Percentiles rank a stretch among this genome's conserved stretches.
These are phyloP conservation scores for Kwoniella newhampshirensis DNA, from an alignment of 768 basidiomycete genomes.

Conservation along the genomic window DNA sequence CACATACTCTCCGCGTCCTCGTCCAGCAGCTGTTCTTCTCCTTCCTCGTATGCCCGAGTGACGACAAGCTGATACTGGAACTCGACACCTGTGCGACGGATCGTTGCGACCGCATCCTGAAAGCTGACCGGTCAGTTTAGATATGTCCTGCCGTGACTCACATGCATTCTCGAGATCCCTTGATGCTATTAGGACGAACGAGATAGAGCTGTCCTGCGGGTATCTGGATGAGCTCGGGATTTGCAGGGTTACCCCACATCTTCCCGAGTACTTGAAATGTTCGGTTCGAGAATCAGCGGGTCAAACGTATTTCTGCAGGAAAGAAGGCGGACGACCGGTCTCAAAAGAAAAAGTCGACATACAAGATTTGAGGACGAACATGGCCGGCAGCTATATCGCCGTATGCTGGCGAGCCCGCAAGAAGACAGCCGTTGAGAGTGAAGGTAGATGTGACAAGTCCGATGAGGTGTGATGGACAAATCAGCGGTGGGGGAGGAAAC, in stretches of 20 bases:
- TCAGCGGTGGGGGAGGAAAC: too few relatives aligned
- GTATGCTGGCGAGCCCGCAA: background rate
- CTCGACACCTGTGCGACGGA: slow-evolving; percentile 74
- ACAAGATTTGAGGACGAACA: slow-evolving; percentile 53
- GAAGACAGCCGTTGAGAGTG: too few relatives aligned
- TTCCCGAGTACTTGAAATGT: slow-evolving; percentile 71
- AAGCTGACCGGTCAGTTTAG: slow-evolving; percentile 61
- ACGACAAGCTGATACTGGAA: slow-evolving; percentile 80
- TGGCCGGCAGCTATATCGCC: slow-evolving; percentile 7
- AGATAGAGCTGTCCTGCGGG: slow-evolving; percentile 87
- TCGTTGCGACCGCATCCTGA: slow-evolving; percentile 91
- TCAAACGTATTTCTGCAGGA: background rate
- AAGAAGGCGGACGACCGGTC: background rate
- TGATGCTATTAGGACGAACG: slow-evolving; percentile 84
- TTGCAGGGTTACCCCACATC: slow-evolving; percentile 96
- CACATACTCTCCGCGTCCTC: slow-evolving; percentile 65
- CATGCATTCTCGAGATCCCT: slow-evolving; percentile 96
- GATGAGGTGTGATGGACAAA: too few relatives aligned
- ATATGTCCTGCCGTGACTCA: slow-evolving; percentile 56
- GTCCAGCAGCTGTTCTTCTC: slow-evolving; percentile 88
- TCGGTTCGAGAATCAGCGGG: background rate
- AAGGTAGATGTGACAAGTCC: too few relatives aligned
- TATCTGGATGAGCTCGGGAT: slow-evolving; percentile 91
- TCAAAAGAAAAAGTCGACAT: slow-evolving; percentile 12
- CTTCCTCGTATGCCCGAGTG: slow-evolving; percentile 95